phyloP scores from a whole-genome alignment of 345 rosid genomes.

The Hypericum perforatum region DNA sequence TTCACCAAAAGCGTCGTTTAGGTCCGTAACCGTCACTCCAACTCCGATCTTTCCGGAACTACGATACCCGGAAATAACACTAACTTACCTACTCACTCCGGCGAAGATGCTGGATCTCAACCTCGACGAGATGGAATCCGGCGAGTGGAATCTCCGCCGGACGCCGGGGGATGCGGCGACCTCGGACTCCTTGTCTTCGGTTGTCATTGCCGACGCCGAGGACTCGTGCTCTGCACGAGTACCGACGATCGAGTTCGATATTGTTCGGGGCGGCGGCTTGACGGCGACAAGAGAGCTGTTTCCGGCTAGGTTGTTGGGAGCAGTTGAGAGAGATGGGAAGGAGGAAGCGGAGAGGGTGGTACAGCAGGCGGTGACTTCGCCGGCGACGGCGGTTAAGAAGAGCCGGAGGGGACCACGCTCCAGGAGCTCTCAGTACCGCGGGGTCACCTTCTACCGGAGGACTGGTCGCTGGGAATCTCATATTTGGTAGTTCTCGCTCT shows the following conservation, averaged over 20 bases:
- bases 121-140: constrained; percentile 38
- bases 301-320: constrained; percentile 20
- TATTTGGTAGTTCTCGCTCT: constrained; percentile 46
- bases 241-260: constrained; percentile 44
- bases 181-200: constrained; percentile 49
- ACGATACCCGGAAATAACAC: too few species aligned
- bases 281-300: constrained; percentile 51
- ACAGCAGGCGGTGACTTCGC: constrained; percentile 36
- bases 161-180: constrained; percentile 42
- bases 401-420: constrained; percentile 95
- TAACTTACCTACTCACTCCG: too few species aligned
- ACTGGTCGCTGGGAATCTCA: constrained; percentile 99
- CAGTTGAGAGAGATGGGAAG: constrained; percentile 17
- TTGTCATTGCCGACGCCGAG: constrained; percentile 69
- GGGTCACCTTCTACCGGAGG: constrained; percentile 89
- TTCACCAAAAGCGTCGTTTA: too few species aligned
- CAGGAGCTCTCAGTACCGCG: constrained; percentile 91
- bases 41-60: too few species aligned
- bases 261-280: constrained; percentile 33
- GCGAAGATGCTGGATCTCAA: constrained; percentile 81
- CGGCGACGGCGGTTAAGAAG: constrained; percentile 54
- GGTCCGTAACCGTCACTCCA: too few species aligned
- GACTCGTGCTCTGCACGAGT: constrained; percentile 61
- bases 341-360: constrained; percentile 29
- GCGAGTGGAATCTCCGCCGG: constrained; percentile 37